Evolutionary conservation across 2,329 filamentous ascomycete genomes (phyloP).

Genomic region (Ophiocordyceps camponoti-saundersi): DNA sequence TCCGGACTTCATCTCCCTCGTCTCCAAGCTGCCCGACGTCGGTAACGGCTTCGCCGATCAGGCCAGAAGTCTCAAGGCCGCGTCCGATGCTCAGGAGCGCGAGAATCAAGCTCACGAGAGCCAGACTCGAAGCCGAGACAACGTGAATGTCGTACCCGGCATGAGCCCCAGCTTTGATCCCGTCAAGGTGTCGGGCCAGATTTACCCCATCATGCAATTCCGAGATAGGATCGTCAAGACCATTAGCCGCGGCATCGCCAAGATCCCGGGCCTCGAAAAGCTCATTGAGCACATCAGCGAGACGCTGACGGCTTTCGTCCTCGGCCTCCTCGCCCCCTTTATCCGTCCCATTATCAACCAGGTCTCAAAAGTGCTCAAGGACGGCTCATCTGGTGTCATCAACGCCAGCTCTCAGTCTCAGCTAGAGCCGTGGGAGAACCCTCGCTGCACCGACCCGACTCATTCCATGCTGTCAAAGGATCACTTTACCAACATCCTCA

Average conservation of each 20-base stretch:
- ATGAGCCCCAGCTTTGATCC: conserved; percentile 66
- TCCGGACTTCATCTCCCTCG: conserved; percentile 50
- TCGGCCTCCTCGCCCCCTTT: conserved; percentile 82
- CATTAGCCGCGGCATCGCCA: conserved; percentile 72
- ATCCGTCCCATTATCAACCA: conserved; percentile 80
- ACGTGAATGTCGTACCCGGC: conserved; percentile 47
- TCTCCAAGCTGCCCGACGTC: conserved; percentile 58
- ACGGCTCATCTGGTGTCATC: conserved; percentile 60
- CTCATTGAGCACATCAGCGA: conserved; percentile 91
- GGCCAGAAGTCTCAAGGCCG: conserved; percentile 43
- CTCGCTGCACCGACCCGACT: conserved; percentile 59
- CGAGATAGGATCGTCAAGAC: conserved; percentile 83
- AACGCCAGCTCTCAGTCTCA: conserved; percentile 55
- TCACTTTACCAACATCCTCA: conserved; percentile 66
- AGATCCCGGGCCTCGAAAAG: conserved; percentile 77
- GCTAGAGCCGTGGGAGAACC: conserved; percentile 65
- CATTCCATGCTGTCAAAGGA: conserved; percentile 75
- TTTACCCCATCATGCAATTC: conserved; percentile 90
- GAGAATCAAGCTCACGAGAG: conserved; percentile 22
- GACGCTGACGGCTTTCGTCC: conserved; percentile 77
- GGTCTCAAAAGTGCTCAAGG: conserved; percentile 70
- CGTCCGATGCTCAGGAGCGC: conserved; percentile 46
- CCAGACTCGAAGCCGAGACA: conserved; percentile 20
- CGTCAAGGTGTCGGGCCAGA: conserved; percentile 58
- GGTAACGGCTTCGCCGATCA: conserved; percentile 50